phyloP scores from a whole-genome alignment of 2,329 filamentous ascomycete species.

The Cladosporium phlei region DNA sequence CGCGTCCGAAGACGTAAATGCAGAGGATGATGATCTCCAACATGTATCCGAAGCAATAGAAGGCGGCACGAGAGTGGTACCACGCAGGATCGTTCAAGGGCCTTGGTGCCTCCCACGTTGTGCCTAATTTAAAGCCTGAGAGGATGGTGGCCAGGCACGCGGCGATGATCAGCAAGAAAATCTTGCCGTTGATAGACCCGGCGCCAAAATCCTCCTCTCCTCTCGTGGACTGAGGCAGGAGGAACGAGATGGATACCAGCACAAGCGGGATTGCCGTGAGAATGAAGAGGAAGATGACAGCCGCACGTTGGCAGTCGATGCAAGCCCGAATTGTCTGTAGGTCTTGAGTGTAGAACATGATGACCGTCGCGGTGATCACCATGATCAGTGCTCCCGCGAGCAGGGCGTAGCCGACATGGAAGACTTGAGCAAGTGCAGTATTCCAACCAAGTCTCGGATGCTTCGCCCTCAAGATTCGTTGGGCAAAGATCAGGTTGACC shows the following conservation, averaged over 20 bases:
- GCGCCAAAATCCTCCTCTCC: slow-evolving; percentile 7
- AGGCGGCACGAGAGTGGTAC: slow-evolving; percentile 27
- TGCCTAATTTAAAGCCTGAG: slow-evolving; percentile 26
- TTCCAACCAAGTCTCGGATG: slow-evolving; percentile 29
- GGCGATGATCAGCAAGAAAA: slow-evolving; percentile 19
- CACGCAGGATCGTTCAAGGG: slow-evolving; percentile 25
- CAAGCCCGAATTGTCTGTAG: slow-evolving; percentile 14
- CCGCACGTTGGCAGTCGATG: slow-evolving; percentile 20
- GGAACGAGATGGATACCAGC: slow-evolving; percentile 18
- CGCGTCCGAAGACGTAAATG: slow-evolving; percentile 21
- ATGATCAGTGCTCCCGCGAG: slow-evolving; percentile 24
- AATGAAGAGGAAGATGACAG: slow-evolving; percentile 24
- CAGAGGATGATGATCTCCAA: slow-evolving; percentile 30
- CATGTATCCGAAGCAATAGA: slow-evolving; percentile 28
- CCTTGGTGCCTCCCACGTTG: slow-evolving; percentile 23
- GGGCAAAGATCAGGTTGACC: slow-evolving; percentile 27
- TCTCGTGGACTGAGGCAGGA: slow-evolving; percentile 13
- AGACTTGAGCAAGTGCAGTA: slow-evolving; percentile 11
- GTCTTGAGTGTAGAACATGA: slow-evolving; percentile 27
- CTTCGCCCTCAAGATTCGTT: slow-evolving; percentile 26
- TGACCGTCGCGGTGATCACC: slow-evolving; percentile 27
- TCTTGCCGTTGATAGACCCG: slow-evolving; percentile 17
- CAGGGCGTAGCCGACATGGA: slow-evolving; percentile 15
- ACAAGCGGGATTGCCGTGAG: slow-evolving; percentile 22
- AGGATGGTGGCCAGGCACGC: slow-evolving; percentile 19